Percentiles rank a stretch among this genome's conserved stretches.
phyloP scores from a whole-genome alignment of 805 yeast genomes.

The Schizosaccharomyces pombe region DNA sequence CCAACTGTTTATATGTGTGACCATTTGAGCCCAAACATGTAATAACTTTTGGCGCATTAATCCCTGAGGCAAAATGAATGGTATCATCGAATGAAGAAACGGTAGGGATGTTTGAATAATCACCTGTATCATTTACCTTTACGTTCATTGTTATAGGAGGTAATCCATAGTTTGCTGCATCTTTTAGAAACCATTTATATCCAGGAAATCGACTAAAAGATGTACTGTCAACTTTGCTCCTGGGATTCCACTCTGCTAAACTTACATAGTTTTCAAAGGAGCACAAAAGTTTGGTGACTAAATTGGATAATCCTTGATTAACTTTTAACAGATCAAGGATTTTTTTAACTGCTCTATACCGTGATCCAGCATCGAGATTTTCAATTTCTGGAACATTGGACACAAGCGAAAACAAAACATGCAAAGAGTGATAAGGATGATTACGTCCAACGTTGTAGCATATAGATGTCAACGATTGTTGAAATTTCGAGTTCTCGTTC shows the following conservation, averaged over 20 bases:
- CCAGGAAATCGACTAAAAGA: background rate
- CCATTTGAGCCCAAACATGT: constrained; percentile 37
- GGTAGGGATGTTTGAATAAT: constrained; percentile 25
- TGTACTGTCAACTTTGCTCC: constrained; percentile 5
- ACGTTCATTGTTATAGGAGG: constrained; percentile 5
- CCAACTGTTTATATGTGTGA: constrained; percentile 27
- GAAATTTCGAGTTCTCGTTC: constrained; percentile 29
- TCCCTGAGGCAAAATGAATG: constrained; percentile 56
- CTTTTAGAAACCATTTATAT: constrained; percentile 1
- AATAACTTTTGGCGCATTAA: constrained; percentile 69
- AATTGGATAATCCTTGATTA: background rate
- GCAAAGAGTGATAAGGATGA: constrained; percentile 56
- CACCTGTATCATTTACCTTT: constrained; percentile 12
- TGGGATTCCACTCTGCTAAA: background rate
- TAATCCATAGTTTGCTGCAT: constrained; percentile 1
- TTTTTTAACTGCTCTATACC: background rate
- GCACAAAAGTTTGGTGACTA: constrained; percentile 8
- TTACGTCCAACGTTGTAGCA: constrained; percentile 24
- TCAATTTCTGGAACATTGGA: no score
- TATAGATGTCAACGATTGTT: constrained; percentile 25
- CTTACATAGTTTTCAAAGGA: background rate
- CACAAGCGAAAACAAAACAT: constrained; percentile 10
- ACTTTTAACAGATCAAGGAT: background rate
- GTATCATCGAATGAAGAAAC: constrained; percentile 24
- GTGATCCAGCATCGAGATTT: background rate